Evolutionary conservation across 2,329 filamentous ascomycete species (phyloP).

Genomic region (Calonectria naviculata): DNA sequence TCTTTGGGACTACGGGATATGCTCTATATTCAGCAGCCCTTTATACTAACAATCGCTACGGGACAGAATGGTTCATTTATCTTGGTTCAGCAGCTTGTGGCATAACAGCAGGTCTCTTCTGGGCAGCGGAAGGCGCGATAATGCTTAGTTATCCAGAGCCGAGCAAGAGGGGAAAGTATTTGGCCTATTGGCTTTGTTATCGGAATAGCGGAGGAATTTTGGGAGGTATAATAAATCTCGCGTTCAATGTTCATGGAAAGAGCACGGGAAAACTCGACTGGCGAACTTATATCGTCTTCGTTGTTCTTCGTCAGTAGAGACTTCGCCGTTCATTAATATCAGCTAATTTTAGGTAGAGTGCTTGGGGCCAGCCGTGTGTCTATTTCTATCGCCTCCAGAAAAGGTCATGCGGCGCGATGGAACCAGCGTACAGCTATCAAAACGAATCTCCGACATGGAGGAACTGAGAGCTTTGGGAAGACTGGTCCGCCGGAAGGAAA

Average conservation of each 20-base stretch:
- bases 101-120: conserved; percentile 60
- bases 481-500: neutral
- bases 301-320: conserved; percentile 17
- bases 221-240: conserved; percentile 52
- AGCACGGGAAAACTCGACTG: conserved; percentile 30
- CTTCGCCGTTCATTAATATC: neutral
- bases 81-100: conserved; percentile 61
- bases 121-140: conserved; percentile 63
- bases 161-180: conserved; percentile 7
- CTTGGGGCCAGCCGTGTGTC: neutral
- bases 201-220: conserved; percentile 16
- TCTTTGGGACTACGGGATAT: conserved; percentile 51
- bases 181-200: conserved; percentile 19
- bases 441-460: conserved; percentile 5
- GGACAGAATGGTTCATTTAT: conserved; percentile 63
- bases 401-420: conserved; percentile 9
- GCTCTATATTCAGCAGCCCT: conserved; percentile 59
- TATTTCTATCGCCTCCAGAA: conserved; percentile 13
- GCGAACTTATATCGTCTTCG: conserved; percentile 32
- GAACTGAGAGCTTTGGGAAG: conserved; percentile 12
- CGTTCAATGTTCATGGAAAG: conserved; percentile 47
- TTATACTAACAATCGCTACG: conserved; percentile 63
- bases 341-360: neutral
- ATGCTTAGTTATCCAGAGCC: conserved; percentile 60
- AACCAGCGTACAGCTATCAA: neutral